A percentile compares a stretch with the other conserved stretches of the same genome.
Conservation (phyloP, 768 basidiomycete species). For the Cubamyces lactineus region DNA sequence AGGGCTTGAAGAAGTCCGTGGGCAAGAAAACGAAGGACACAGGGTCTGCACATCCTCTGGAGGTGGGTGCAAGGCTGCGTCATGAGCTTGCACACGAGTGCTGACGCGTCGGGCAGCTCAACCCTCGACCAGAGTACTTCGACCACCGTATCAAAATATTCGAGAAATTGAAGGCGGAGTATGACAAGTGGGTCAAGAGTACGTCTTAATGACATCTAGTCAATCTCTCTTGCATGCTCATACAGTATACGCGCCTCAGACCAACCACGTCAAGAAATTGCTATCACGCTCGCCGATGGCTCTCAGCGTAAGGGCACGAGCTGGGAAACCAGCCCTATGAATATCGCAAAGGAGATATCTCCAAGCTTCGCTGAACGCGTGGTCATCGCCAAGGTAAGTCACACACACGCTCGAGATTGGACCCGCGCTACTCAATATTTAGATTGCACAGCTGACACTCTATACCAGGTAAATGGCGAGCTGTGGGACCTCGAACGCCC, state of each 20-base stretch:
- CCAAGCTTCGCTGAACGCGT: constrained; percentile 85
- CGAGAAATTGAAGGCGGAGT: constrained; percentile 81
- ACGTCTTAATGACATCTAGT: constrained; percentile 21
- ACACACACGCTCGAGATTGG: too few species aligned
- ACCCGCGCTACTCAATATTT: too few species aligned
- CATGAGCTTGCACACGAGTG: background rate
- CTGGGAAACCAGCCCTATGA: constrained; percentile 97
- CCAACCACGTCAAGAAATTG: constrained; percentile 84
- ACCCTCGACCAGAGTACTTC: constrained; percentile 86
- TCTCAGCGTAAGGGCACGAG: constrained; percentile 80
- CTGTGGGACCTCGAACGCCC: constrained; percentile 97
- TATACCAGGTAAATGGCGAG: constrained; percentile 69
- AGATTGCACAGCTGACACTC: constrained; percentile 1
- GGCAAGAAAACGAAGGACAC: constrained; percentile 32
- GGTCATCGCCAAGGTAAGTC: constrained; percentile 87
- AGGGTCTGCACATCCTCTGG: constrained; percentile 58
- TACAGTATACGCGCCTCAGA: constrained; percentile 42
- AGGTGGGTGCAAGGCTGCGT: constrained; percentile 54
- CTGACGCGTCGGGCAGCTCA: constrained; percentile 50
- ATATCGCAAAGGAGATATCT: constrained; percentile 85
- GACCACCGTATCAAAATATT: constrained; percentile 90
- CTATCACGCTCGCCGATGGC: constrained; percentile 85
- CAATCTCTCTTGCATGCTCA: too few species aligned
- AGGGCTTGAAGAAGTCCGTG: constrained; percentile 51
- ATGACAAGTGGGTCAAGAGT: constrained; percentile 83